phyloP scores from a whole-genome alignment of 768 basidiomycete species.

The Trametes maxima region DNA sequence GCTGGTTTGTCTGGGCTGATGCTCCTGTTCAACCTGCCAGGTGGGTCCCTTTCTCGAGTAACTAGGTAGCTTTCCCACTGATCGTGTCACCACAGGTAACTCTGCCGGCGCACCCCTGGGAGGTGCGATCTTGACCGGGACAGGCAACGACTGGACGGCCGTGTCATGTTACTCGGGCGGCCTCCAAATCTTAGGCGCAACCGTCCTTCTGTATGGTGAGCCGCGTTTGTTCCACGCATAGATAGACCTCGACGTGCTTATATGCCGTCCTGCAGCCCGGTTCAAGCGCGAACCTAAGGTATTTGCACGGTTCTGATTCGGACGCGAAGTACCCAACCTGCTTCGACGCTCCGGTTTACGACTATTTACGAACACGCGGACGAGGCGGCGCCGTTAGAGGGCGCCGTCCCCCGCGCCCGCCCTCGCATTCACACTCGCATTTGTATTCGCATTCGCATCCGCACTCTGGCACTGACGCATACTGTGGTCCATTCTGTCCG shows the following conservation, averaged over 20 bases:
- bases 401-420: too few species aligned
- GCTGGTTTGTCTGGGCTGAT: conserved; percentile 26
- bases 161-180: conserved; percentile 28
- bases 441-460: too few species aligned
- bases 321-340: neutral
- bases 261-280: conserved; percentile 12
- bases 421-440: neutral
- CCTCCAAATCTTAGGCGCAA: conserved; percentile 26
- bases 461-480: too few species aligned
- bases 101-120: conserved; percentile 25
- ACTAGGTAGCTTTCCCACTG: neutral
- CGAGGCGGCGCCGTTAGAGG: too few species aligned
- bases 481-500: too few species aligned
- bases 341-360: neutral
- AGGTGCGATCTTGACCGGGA: conserved; percentile 25
- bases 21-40: conserved; percentile 27
- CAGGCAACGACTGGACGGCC: conserved; percentile 25
- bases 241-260: neutral
- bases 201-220: conserved; percentile 26
- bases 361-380: too few species aligned
- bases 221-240: neutral
- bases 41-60: conserved; percentile 1
- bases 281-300: conserved; percentile 25
- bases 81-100: conserved; percentile 16
- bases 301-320: conserved; percentile 10